Base-by-base conservation (phyloP, 495 filamentous ascomycete genomes). In the Aspergillus wentii region DNA sequence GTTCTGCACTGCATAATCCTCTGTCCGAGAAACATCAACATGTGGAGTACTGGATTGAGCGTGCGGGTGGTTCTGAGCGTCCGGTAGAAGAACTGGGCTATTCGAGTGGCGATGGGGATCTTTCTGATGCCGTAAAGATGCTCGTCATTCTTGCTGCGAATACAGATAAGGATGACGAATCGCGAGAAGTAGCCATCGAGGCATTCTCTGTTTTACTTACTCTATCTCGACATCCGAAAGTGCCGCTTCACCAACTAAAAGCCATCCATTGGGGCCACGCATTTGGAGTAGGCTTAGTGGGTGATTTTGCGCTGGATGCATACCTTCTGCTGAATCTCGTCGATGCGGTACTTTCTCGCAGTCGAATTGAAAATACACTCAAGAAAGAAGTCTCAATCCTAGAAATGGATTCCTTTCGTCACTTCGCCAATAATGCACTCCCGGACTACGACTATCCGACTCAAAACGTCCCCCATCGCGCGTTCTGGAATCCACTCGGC, bases 91-190 rank as follows among this genome's bases (percentile, higher is more conserved):
- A 25, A 25, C 22, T 10, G 10, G 22, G 17, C 17, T 38, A 38
- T 30, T n/a, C 13, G 8, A 38, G 21, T 17, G 13, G 14, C 14
- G 23, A 29, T 20, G 25, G n/a, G 25, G 16, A 38, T 17, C 26
- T 38, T 10, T 22, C 35, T 26, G 35, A 38, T 19, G 35, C 35
- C 5, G 35, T 38, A 26, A 38, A 38, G 26, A 38, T 38, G 35
- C 25, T 38, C 14, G n/a, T 38, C 17, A 30, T 30, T 10, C 5
- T 25, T 10, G 22, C 22, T 10, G 22, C 22, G 22, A 25, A 25
- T 25, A 10, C 22, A 25, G 10, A 10, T 10, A 25, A 25, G 10
- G 22, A 25, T 25, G 10, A 5, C 10, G 22, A 25, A 10, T 5
- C 22, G 22, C 5, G 10, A 25, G 22, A 25, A 25, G 10, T 5